phyloP scores from a whole-genome alignment of 2,329 filamentous ascomycete species.

The Allantophomopsis cytisporea region DNA sequence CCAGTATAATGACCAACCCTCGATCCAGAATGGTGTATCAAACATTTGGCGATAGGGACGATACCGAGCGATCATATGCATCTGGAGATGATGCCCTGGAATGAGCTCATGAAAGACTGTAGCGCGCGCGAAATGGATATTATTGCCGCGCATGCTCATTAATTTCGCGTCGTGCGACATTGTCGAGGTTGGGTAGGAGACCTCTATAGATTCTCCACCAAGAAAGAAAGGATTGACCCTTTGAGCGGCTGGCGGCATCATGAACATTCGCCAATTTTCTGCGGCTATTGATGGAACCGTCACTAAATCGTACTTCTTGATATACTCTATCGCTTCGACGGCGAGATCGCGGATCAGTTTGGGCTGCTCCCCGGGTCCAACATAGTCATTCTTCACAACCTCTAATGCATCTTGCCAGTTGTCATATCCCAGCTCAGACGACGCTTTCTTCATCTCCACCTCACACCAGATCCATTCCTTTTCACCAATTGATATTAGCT shows the following conservation, averaged over 20 bases:
- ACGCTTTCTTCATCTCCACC: slow-evolving; percentile 35
- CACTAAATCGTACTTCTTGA: slow-evolving; percentile 37
- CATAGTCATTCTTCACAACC: slow-evolving; percentile 38
- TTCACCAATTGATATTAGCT: slow-evolving; percentile 35
- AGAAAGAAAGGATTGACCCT: slow-evolving; percentile 46
- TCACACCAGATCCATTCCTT: slow-evolving; percentile 41
- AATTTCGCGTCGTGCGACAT: slow-evolving; percentile 40
- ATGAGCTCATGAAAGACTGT: slow-evolving; percentile 51
- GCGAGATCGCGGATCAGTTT: slow-evolving; percentile 36
- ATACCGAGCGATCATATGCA: slow-evolving; percentile 30
- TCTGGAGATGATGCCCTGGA: slow-evolving; percentile 41
- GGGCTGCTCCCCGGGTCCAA: slow-evolving; percentile 37
- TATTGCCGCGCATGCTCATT: slow-evolving; percentile 48
- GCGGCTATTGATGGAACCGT: slow-evolving; percentile 38
- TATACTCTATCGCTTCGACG: slow-evolving; percentile 35
- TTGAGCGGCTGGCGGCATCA: slow-evolving; percentile 38
- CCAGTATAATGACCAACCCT: slow-evolving; percentile 51
- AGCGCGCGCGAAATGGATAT: slow-evolving; percentile 38
- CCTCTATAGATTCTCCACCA: slow-evolving; percentile 36
- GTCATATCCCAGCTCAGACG: slow-evolving; percentile 30
- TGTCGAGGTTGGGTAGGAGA: slow-evolving; percentile 37
- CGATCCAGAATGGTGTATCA: slow-evolving; percentile 42
- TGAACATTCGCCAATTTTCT: slow-evolving; percentile 38
- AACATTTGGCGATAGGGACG: slow-evolving; percentile 37
- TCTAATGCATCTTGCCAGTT: slow-evolving; percentile 40